Evolutionary conservation across 345 rosid genomes (phyloP), one percentile per base, ranked within the genome.

Genomic region (Excoecaria cochinchinensis): DNA sequence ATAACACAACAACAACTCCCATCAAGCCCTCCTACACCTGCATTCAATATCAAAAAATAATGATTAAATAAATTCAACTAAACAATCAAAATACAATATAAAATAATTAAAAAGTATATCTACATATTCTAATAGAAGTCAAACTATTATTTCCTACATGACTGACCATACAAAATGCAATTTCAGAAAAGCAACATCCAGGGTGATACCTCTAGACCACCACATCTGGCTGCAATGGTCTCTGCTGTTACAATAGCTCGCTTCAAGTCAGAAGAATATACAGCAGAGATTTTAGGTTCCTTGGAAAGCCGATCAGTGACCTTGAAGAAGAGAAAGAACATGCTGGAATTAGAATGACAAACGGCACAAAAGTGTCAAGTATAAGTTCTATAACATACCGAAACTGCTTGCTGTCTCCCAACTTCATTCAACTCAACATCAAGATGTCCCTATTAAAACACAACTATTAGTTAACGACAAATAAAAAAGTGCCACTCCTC

Each of bases 251-350:
- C 93, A 51, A 80, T 79, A 31, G 97, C 98, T 80, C 97, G 89
- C 78, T 92, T 92, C 79, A 94, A 82, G 75, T 94, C 93, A 80
- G 98, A 94, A 76, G 97, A 87, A 79, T 92, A 94, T 0, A 94
- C 81, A 51, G 76, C 85, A 67, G 92, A 84, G 70, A 90, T 74
- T 76, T 88, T 87, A 56, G 82, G 82, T 77, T 89, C 98, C 75
- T 78, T 79, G 24, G 91, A 84, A 55, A 94, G 79, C 61, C 93
- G 80, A 11, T 86, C 86, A 31, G 95, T 97, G 60, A 90, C 92
- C 97, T 94, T 77, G 8, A 22, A 60, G 40, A 36, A 24, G 9
- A 25, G 67, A 51, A 72, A 50, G 59, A 25, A 60, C 50, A 46
- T 21, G 51, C 7, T 16, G 24, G 13, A 24, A 51, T 38, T 38